Conservation (phyloP, 495 filamentous ascomycete genomes). For the Penicillium canescens region DNA sequence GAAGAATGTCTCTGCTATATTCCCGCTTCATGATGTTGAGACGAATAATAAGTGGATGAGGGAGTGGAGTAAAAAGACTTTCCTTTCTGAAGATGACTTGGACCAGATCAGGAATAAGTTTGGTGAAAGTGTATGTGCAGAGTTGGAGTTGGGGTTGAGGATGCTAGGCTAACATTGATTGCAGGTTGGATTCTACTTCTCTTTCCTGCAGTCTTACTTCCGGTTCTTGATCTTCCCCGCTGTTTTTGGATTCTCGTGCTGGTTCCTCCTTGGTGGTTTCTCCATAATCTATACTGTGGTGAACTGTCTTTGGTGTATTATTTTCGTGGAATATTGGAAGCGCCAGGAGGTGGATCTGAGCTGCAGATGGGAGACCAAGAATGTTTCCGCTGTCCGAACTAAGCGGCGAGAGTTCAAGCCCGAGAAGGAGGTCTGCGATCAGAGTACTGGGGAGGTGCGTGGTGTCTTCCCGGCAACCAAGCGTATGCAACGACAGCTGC, state of each 20-base stretch:
- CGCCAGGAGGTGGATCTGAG: slow-evolving; percentile 88
- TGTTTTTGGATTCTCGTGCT: slow-evolving; percentile 75
- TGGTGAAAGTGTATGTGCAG: slow-evolving; percentile 71
- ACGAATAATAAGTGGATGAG: slow-evolving; percentile 93
- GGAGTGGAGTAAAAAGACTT: slow-evolving; percentile 80
- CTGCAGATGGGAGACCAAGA: slow-evolving; percentile 88
- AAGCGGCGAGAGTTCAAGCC: slow-evolving; percentile 77
- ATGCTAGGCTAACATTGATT: slow-evolving; percentile 2
- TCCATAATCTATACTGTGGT: slow-evolving; percentile 80
- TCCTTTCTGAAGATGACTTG: slow-evolving; percentile 74
- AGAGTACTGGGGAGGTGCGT: slow-evolving; percentile 79
- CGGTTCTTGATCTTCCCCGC: slow-evolving; percentile 83
- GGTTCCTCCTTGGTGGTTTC: slow-evolving; percentile 80
- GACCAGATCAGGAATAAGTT: slow-evolving; percentile 84
- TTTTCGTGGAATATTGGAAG: slow-evolving; percentile 98
- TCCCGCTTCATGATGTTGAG: slow-evolving; percentile 82
- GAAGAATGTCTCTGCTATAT: slow-evolving; percentile 81
- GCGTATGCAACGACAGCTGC: slow-evolving; percentile 73
- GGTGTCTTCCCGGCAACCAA: slow-evolving; percentile 77
- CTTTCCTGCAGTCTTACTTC: slow-evolving; percentile 93
- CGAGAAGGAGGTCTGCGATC: slow-evolving; percentile 73
- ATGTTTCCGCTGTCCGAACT: slow-evolving; percentile 78
- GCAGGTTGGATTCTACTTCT: slow-evolving; percentile 90
- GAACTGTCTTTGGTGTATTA: slow-evolving; percentile 81
- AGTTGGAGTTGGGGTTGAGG: not conserved